These are phyloP conservation scores for Priceomyces castillae DNA, from an alignment of 805 yeast genomes.

Conservation along the genomic window DNA sequence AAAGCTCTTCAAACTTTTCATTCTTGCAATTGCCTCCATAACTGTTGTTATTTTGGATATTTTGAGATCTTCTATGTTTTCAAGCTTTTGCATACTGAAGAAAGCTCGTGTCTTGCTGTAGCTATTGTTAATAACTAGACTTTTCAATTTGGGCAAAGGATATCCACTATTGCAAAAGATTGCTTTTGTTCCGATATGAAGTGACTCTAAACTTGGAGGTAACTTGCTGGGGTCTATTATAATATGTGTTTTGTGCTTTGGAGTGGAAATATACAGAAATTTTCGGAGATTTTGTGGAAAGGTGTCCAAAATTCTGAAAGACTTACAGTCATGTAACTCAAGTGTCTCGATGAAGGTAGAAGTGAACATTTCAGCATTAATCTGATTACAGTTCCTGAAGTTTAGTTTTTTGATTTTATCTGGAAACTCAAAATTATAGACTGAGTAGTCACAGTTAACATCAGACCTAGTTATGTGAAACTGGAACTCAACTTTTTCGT, in stretches of 20 bases:
- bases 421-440: background rate
- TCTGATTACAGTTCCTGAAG: background rate
- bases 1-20: background rate
- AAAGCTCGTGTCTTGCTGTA: conserved; percentile 1
- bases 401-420: background rate
- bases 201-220: background rate
- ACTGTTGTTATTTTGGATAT: conserved; percentile 1
- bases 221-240: conserved; percentile 1
- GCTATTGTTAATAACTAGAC: conserved; percentile 1
- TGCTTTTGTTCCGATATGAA: conserved; percentile 1
- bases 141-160: conserved; percentile 3
- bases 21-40: background rate
- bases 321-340: conserved; percentile 3
- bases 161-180: conserved; percentile 1
- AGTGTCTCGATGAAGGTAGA: conserved; percentile 1
- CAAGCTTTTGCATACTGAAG: conserved; percentile 1
- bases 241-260: background rate
- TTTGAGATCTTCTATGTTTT: background rate
- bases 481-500: conserved; percentile 1
- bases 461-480: background rate
- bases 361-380: background rate
- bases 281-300: conserved; percentile 2
- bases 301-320: background rate
- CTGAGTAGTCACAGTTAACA: background rate
- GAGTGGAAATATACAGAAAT: background rate